A percentile compares a stretch with the other conserved stretches of the same genome.
Evolutionary conservation across 1,284 basidiomycete species (phyloP).

Genomic region (Ganoderma sinense): DNA sequence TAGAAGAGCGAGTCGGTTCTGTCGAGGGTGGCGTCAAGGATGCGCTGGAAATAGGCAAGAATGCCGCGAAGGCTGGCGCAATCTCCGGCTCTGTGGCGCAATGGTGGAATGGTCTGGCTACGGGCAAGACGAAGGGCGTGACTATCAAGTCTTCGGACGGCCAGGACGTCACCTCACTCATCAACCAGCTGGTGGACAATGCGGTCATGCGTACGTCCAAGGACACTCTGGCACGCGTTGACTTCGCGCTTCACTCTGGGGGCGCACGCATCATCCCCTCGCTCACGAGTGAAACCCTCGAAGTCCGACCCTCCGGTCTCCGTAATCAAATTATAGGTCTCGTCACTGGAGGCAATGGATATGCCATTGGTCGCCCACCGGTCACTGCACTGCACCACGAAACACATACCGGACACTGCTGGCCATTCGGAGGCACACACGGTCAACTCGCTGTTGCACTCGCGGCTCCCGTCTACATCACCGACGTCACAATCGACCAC

Average conservation of each 20-base stretch:
- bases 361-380: conserved; percentile 79
- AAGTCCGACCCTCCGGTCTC: conserved; percentile 61
- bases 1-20: conserved; percentile 68
- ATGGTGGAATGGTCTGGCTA: conserved; percentile 67
- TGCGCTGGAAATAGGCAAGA: conserved; percentile 71
- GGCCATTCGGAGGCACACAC: conserved; percentile 84
- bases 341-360: conserved; percentile 65
- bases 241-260: conserved; percentile 87
- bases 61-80: conserved; percentile 45
- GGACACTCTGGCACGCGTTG: conserved; percentile 82
- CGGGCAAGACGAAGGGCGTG: conserved; percentile 49
- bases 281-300: conserved; percentile 81
- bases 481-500: conserved; percentile 90
- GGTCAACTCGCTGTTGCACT: conserved; percentile 88
- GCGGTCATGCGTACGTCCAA: conserved; percentile 73
- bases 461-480: conserved; percentile 71
- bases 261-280: conserved; percentile 85
- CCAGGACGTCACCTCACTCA: conserved; percentile 75
- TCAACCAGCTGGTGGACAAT: conserved; percentile 78
- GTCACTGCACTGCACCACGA: conserved; percentile 88
- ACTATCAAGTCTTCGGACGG: conserved; percentile 81
- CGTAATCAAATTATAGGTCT: conserved; percentile 55
- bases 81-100: conserved; percentile 47
- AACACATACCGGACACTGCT: conserved; percentile 85
- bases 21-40: conserved; percentile 79